A percentile compares a stretch with the other conserved stretches of the same genome.
phyloP scores from a whole-genome alignment of 495 filamentous ascomycete species.

The Venustampulla echinocandica region DNA sequence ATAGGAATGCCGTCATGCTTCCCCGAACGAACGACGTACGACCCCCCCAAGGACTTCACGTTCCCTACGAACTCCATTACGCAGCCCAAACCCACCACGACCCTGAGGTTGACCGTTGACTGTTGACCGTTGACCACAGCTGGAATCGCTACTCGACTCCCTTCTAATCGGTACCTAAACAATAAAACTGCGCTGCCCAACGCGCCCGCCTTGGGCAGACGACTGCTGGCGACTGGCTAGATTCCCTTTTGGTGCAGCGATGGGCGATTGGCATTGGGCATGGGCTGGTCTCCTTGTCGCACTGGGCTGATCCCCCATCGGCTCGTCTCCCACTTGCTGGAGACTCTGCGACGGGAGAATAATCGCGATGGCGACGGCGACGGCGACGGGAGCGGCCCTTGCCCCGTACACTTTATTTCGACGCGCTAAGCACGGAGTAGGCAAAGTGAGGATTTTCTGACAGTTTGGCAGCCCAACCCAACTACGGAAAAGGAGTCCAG shows the following conservation, averaged over 20 bases:
- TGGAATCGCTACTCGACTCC: no score
- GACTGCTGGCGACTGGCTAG: not conserved
- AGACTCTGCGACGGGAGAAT: constrained; percentile 15
- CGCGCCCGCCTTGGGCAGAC: not conserved
- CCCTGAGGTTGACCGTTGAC: no score
- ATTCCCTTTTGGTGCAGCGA: no score
- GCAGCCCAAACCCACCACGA: constrained; percentile 6
- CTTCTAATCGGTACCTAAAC: constrained; percentile 8
- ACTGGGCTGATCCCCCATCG: not conserved
- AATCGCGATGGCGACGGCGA: constrained; percentile 15
- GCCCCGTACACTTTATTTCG: constrained; percentile 17
- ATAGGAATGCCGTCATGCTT: constrained; percentile 9
- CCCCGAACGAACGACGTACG: constrained; percentile 10
- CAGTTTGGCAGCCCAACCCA: not conserved
- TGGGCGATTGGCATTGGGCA: no score
- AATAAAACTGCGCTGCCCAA: constrained; percentile 8
- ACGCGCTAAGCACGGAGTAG: no score
- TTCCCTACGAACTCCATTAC: constrained; percentile 1
- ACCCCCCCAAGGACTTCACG: no score
- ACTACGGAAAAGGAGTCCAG: no score
- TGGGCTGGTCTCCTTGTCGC: not conserved
- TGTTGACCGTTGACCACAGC: no score
- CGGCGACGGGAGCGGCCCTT: constrained; percentile 7
- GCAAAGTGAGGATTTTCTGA: not conserved
- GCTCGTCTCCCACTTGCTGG: constrained; percentile 23